These are phyloP conservation scores for Cyclospora cayetanensis DNA, from an alignment of 169 alveolate species.

Conservation along the genomic window DNA sequence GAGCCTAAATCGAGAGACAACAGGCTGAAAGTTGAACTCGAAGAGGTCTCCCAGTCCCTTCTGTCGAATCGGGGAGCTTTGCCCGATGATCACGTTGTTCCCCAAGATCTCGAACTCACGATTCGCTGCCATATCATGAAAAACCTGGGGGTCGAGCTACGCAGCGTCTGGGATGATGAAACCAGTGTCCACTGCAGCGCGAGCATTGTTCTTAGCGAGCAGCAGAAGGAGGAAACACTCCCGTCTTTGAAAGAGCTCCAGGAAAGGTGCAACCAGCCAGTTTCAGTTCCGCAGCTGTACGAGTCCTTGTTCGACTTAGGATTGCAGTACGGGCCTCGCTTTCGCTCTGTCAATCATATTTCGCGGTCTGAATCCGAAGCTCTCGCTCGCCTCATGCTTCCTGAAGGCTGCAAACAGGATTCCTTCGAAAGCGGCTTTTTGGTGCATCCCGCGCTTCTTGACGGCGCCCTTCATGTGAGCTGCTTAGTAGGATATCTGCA, in stretches of 20 bases:
- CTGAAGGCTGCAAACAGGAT: slow-evolving; percentile 72
- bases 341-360: slow-evolving; percentile 76
- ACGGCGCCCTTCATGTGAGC: slow-evolving; percentile 81
- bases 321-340: slow-evolving; percentile 79
- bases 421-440: slow-evolving; percentile 80
- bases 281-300: slow-evolving; percentile 74
- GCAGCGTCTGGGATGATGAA: slow-evolving; percentile 74
- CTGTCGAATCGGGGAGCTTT: slow-evolving; percentile 44
- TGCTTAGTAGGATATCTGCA: neutral
- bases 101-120: slow-evolving; percentile 60
- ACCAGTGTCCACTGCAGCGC: slow-evolving; percentile 70
- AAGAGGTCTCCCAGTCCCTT: slow-evolving; percentile 56
- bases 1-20: slow-evolving; percentile 20
- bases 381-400: slow-evolving; percentile 73
- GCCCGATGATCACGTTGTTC: slow-evolving; percentile 56
- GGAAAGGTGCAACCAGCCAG: slow-evolving; percentile 48
- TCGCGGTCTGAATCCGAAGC: slow-evolving; percentile 71
- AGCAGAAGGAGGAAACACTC: slow-evolving; percentile 11
- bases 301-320: slow-evolving; percentile 75
- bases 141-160: slow-evolving; percentile 61
- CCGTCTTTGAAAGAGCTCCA: slow-evolving; percentile 53
- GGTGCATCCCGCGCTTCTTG: slow-evolving; percentile 81
- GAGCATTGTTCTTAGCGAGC: slow-evolving; percentile 62
- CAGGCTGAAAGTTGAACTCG: slow-evolving; percentile 41
- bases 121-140: slow-evolving; percentile 69